Evolutionary conservation across 306 rosid genomes (phyloP).

Genomic region (Cyamopsis tetragonoloba): DNA sequence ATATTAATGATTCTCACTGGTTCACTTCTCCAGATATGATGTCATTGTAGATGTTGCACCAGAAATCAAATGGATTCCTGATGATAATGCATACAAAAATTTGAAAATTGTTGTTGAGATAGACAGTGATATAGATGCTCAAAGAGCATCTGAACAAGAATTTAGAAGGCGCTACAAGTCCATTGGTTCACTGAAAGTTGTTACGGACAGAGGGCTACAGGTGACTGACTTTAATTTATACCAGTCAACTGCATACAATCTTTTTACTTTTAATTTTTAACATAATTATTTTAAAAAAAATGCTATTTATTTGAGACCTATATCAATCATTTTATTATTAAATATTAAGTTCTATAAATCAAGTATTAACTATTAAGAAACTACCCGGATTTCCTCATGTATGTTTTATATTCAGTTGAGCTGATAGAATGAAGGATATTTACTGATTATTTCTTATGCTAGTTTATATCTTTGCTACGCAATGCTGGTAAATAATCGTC

Average conservation of each 20-base stretch:
- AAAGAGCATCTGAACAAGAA: constrained; percentile 60
- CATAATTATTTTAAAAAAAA: constrained; percentile 5
- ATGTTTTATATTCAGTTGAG: neutral
- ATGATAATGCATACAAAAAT: constrained; percentile 68
- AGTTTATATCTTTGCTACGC: neutral
- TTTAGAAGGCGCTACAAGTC: constrained; percentile 73
- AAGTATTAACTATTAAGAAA: neutral
- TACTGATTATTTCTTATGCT: neutral
- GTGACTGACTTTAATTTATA: constrained; percentile 39
- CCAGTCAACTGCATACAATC: neutral
- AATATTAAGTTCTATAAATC: constrained; percentile 11
- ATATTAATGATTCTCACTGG: constrained; percentile 13
- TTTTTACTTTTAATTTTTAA: neutral
- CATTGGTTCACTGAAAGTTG: constrained; percentile 64
- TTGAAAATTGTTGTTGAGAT: constrained; percentile 81
- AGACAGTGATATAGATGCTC: constrained; percentile 77
- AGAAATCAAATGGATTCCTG: constrained; percentile 79
- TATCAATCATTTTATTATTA: neutral
- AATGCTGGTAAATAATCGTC: neutral
- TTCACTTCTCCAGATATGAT: constrained; percentile 67
- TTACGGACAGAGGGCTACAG: constrained; percentile 84
- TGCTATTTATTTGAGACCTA: neutral
- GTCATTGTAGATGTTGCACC: constrained; percentile 85
- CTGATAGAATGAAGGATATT: constrained; percentile 9
- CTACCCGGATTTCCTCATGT: constrained; percentile 2